Conservation (phyloP, 495 filamentous ascomycete species). For the Penicillium psychrofluorescens region DNA sequence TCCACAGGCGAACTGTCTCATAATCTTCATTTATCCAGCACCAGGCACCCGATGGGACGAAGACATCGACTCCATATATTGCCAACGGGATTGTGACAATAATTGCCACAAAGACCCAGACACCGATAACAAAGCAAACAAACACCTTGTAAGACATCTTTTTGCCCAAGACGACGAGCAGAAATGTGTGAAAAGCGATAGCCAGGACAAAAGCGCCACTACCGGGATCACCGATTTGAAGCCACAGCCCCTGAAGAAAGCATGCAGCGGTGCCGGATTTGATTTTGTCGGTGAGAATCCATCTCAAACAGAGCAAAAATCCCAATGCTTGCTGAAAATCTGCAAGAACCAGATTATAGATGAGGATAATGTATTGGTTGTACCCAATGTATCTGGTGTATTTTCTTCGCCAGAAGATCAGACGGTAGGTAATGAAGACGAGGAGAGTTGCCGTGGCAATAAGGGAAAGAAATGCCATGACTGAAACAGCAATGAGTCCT, state of each 20-base stretch:
- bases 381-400: constrained; percentile 41
- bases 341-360: constrained; percentile 67
- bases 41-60: constrained; percentile 57
- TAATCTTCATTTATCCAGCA: constrained; percentile 65
- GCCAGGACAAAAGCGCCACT: constrained; percentile 64
- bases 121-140: constrained; percentile 36
- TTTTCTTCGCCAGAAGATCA: constrained; percentile 48
- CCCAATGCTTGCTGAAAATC: constrained; percentile 65
- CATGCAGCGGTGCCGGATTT: constrained; percentile 49
- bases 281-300: constrained; percentile 50
- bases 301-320: constrained; percentile 59
- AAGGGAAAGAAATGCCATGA: constrained; percentile 55
- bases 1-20: constrained; percentile 55
- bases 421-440: constrained; percentile 48
- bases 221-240: constrained; percentile 62
- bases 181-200: constrained; percentile 64
- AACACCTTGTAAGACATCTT: constrained; percentile 49
- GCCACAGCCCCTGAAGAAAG: constrained; percentile 64
- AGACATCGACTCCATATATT: constrained; percentile 49
- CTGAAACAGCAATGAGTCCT: constrained; percentile 48
- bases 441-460: constrained; percentile 46
- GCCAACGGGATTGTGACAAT: constrained; percentile 51
- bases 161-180: constrained; percentile 52
- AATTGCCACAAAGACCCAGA: constrained; percentile 55
- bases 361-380: constrained; percentile 69